Evolutionary conservation across 192 early-diverging fungal genomes (phyloP).

Genomic region (Mortierella antarctica): DNA sequence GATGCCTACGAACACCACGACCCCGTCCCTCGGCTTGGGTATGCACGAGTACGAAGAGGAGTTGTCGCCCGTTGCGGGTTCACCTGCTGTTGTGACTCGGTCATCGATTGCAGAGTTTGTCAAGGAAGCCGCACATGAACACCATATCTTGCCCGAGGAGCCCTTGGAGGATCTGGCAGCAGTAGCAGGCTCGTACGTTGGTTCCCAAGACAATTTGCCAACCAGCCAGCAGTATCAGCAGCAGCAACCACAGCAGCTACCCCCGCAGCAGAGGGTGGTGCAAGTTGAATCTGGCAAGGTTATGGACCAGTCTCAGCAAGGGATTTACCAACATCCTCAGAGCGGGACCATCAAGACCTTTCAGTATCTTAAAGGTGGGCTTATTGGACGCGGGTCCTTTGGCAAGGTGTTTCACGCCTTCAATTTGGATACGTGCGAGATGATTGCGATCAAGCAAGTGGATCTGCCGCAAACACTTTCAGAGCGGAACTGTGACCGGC

Average conservation of each 20-base stretch:
- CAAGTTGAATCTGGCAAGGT: conserved; percentile 40
- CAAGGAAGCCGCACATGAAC: conserved; percentile 34
- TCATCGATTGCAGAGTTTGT: conserved; percentile 51
- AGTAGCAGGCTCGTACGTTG: not conserved
- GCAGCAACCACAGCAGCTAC: conserved; percentile 1
- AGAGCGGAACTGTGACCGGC: conserved; percentile 56
- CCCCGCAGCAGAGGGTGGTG: conserved; percentile 2
- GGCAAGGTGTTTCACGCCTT: conserved; percentile 82
- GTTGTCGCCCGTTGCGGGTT: conserved; percentile 34
- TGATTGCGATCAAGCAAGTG: conserved; percentile 89
- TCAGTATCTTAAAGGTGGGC: conserved; percentile 78
- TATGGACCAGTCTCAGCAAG: conserved; percentile 45
- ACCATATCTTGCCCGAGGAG: conserved; percentile 34
- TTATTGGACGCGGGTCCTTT: conserved; percentile 89
- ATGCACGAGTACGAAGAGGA: conserved; percentile 44
- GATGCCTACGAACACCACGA: conserved; percentile 52
- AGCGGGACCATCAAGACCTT: conserved; percentile 60
- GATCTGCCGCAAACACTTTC: conserved; percentile 66
- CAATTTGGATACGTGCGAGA: conserved; percentile 76
- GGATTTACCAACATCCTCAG: conserved; percentile 43
- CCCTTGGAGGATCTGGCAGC: not conserved
- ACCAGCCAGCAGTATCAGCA: not conserved
- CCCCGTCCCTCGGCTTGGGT: conserved; percentile 28
- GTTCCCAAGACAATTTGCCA: conserved; percentile 6
- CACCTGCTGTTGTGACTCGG: conserved; percentile 29